Evolutionary conservation across 306 rosid species (phyloP), one percentile per base, ranked within the genome.

Genomic region (Acacia crassicarpa): DNA sequence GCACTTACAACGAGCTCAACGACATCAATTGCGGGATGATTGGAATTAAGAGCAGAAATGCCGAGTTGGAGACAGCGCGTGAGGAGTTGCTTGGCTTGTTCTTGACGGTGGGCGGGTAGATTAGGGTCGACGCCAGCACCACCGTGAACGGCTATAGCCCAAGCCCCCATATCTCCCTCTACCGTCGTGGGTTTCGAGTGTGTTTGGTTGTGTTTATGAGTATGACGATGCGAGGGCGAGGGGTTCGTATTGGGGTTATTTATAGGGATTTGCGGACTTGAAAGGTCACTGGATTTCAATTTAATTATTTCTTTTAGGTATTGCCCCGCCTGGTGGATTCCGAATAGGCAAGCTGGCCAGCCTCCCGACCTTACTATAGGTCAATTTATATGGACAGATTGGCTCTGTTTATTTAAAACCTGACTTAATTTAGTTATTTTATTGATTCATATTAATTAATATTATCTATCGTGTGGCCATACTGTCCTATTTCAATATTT

Each of bases 111-210:
- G 4, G 83, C 72, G 8, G 99, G 99, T 67, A 95, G 98, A 73
- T 91, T 90, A 1, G 99, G 99, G 80, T 95, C 99, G 6, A 95
- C 97, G 17, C 99, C 99, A 15, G 99, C 99, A 58, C 99, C 99
- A 15, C 99, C 99, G 82, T 95, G 99, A 72, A 95, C 94, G 2
- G 97, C 96, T 1, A 95, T 92, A 46, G 98, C 99, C 99, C 99
- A 95, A 30, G 91, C 89, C 1, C 84, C 96, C 94, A 88, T 91
- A 0, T 71, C 62, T 33, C 2, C 23, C 67, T 62, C 38, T 62
- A 4, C 27, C 1, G 22, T 20, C 3, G 63, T 56, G 9, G 63
- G 27, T n/a, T 27, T 56, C 5, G 9, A 51, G 13, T 13, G 63
- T 12, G 40, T 61, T 23, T 5, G 68, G 17, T 9, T 62, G 20